Evolutionary conservation across 352 stramenopile species (phyloP).

Genomic region (Pythium grandisporangium): DNA sequence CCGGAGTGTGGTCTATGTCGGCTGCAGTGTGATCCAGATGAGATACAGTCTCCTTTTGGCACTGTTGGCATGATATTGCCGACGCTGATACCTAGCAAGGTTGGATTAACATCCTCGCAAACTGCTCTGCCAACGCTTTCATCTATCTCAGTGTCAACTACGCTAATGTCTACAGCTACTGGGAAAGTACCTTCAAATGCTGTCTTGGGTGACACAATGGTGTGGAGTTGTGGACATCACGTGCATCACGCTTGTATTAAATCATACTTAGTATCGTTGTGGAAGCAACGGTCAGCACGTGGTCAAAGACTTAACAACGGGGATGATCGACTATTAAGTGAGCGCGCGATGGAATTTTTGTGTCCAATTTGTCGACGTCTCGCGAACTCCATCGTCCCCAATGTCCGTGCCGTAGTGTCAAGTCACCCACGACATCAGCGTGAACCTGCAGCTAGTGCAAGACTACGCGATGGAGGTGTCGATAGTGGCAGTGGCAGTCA

Average conservation of each 20-base stretch:
- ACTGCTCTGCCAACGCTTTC: no score
- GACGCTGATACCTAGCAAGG: constrained; percentile 33
- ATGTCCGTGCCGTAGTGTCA: no score
- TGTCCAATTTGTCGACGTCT: constrained; percentile 72
- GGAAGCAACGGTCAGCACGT: constrained; percentile 59
- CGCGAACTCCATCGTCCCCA: constrained; percentile 62
- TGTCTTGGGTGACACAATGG: constrained; percentile 12
- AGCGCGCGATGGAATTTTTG: constrained; percentile 64
- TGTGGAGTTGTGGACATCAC: constrained; percentile 67
- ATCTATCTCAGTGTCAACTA: no score
- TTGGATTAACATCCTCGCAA: constrained; percentile 7
- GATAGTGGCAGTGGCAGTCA: no score
- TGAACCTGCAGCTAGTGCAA: no score
- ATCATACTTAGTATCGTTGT: constrained; percentile 58
- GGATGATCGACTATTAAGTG: constrained; percentile 55
- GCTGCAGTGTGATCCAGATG: constrained; percentile 33
- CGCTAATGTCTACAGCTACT: constrained; percentile 3
- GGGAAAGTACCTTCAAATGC: not conserved
- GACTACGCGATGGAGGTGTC: no score
- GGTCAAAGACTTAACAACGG: no score
- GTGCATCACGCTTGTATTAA: constrained; percentile 66
- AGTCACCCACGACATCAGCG: no score
- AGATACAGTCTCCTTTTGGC: constrained; percentile 39
- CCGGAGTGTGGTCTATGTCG: constrained; percentile 63
- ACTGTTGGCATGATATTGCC: constrained; percentile 64